Conservation (phyloP, 495 filamentous ascomycete genomes). For the Sordaria brevicollis region DNA sequence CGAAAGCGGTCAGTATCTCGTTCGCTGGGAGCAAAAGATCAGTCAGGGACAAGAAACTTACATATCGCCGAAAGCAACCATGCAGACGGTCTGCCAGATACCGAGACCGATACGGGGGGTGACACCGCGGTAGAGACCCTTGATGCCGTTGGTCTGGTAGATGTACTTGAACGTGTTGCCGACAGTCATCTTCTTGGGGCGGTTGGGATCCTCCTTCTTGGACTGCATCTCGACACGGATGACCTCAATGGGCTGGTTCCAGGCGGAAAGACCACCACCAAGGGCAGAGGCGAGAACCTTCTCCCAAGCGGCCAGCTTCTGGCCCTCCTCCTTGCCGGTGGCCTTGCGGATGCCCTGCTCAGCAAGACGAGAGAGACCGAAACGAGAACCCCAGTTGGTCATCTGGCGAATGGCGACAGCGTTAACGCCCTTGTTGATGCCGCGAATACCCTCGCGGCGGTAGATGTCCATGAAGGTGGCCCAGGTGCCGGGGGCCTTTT, state of each 20-base stretch:
- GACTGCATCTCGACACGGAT: conserved; percentile 99
- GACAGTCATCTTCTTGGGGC: conserved; percentile 96
- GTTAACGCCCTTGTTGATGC: conserved; percentile 97
- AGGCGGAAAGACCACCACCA: conserved; percentile 88
- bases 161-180: conserved; percentile 89
- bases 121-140: conserved; percentile 93
- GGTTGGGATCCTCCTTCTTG: conserved; percentile 94
- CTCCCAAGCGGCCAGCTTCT: conserved; percentile 68
- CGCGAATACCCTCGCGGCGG: conserved; percentile 82
- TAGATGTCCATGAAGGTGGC: conserved; percentile 96
- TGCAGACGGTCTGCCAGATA: conserved; percentile 99
- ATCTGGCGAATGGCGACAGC: conserved; percentile 97
- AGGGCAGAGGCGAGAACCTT: conserved; percentile 83
- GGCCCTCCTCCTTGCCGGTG: conserved; percentile 68
- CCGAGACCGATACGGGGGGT: conserved; percentile 87
- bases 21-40: background rate
- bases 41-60: conserved; percentile 40
- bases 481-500: conserved; percentile 79
- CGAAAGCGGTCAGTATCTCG: conserved; percentile 3
- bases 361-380: conserved; percentile 82
- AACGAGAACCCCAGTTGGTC: conserved; percentile 97
- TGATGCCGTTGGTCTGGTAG: conserved; percentile 77
- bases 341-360: conserved; percentile 76
- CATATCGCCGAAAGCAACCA: conserved; percentile 99
- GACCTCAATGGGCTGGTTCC: conserved; percentile 99